phyloP scores from a whole-genome alignment of 768 basidiomycete genomes.

The Infundibulicybe gibba region DNA sequence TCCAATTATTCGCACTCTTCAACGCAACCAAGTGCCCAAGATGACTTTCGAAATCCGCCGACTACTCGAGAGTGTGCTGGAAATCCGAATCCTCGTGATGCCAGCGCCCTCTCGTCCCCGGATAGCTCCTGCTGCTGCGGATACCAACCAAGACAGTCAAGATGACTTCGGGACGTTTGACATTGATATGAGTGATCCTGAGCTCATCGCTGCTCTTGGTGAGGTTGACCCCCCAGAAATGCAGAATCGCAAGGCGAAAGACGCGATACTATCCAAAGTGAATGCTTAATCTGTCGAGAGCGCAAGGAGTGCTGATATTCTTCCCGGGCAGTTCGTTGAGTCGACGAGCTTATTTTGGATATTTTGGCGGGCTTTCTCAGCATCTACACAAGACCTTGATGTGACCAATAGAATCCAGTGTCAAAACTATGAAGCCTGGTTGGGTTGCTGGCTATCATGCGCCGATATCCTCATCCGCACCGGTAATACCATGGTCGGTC shows the following conservation, averaged over 20 bases:
- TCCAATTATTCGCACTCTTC: constrained; percentile 39
- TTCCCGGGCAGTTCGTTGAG: constrained; percentile 10
- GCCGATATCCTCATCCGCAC: constrained; percentile 51
- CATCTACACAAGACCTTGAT: constrained; percentile 33
- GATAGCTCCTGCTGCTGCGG: constrained; percentile 14
- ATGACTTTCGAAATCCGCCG: constrained; percentile 54
- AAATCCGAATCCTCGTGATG: constrained; percentile 46
- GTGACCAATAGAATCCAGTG: constrained; percentile 13
- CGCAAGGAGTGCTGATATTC: neutral
- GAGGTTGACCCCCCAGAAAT: constrained; percentile 16
- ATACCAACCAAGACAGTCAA: constrained; percentile 69
- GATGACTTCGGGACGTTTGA: constrained; percentile 57
- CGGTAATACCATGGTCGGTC: constrained; percentile 3
- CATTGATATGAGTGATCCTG: constrained; percentile 61
- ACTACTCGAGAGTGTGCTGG: constrained; percentile 58
- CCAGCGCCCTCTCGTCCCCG: constrained; percentile 36
- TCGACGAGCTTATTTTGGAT: constrained; percentile 13
- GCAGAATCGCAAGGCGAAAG: constrained; percentile 33
- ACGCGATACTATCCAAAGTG: constrained; percentile 50
- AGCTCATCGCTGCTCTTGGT: constrained; percentile 51
- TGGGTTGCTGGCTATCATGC: constrained; percentile 75
- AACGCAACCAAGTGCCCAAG: constrained; percentile 31
- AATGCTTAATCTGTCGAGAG: neutral
- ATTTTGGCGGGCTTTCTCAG: constrained; percentile 36
- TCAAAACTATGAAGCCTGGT: constrained; percentile 40